Evolutionary conservation across 306 rosid genomes (phyloP).

Genomic region (Purshia tridentata): DNA sequence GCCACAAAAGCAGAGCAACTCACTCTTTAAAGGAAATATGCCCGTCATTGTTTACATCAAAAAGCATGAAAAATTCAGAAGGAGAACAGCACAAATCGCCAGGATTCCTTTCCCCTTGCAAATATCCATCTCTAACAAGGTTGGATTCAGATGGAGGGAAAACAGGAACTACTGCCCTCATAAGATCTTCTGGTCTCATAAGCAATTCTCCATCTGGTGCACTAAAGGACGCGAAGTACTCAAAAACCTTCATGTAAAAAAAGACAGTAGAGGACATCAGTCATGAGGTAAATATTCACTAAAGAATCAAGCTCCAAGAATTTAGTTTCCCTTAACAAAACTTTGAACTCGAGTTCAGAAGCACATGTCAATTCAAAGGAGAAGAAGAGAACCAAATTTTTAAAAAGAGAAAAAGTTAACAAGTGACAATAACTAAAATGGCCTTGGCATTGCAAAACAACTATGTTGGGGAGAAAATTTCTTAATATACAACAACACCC

Average conservation of each 20-base stretch:
- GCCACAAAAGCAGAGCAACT: conserved; percentile 29
- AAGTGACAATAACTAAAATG: not conserved
- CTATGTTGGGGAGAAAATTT: too few relatives aligned
- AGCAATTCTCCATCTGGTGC: conserved; percentile 67
- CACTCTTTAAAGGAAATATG: conserved; percentile 87
- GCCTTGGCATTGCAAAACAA: not conserved
- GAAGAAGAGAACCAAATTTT: not conserved
- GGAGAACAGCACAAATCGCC: conserved; percentile 70
- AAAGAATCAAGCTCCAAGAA: not conserved
- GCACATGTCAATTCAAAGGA: not conserved
- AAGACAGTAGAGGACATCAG: conserved; percentile 21
- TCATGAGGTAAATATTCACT: not conserved
- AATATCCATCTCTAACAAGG: conserved; percentile 86
- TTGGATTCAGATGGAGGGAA: conserved; percentile 95
- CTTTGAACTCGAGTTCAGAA: not conserved
- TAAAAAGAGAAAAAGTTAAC: too few relatives aligned
- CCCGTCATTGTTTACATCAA: conserved; percentile 72
- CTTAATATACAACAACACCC: not conserved
- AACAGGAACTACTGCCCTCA: conserved; percentile 95
- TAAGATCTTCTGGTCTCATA: conserved; percentile 79
- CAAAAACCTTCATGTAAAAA: conserved; percentile 63
- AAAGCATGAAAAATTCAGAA: conserved; percentile 81
- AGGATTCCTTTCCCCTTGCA: conserved; percentile 83
- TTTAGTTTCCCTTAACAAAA: not conserved
- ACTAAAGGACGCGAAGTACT: conserved; percentile 78